Conservation (phyloP, 768 basidiomycete genomes). For the Stropharia rugosoannulata region DNA sequence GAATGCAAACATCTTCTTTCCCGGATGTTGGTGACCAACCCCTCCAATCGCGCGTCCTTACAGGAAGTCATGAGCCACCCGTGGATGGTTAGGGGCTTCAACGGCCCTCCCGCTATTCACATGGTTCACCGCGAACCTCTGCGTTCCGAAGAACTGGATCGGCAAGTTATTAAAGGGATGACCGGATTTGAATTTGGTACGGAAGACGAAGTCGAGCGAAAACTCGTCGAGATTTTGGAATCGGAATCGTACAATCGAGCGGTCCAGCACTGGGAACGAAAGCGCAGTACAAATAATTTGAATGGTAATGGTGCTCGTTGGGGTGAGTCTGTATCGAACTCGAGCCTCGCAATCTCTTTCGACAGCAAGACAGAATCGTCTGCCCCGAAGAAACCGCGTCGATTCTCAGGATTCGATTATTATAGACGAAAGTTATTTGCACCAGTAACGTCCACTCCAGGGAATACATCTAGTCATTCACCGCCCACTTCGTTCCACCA, state of each 20-base stretch:
- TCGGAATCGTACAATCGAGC: slow-evolving; percentile 76
- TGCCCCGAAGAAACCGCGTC: slow-evolving; percentile 60
- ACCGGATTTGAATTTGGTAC: slow-evolving; percentile 95
- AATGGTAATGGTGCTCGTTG: slow-evolving; percentile 40
- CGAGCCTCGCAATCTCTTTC: slow-evolving; percentile 68
- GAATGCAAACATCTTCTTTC: slow-evolving; percentile 95
- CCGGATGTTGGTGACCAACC: slow-evolving; percentile 95
- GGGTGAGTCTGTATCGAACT: slow-evolving; percentile 64
- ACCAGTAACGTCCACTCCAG: slow-evolving; percentile 48
- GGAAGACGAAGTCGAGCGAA: slow-evolving; percentile 80
- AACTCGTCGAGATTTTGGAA: slow-evolving; percentile 68
- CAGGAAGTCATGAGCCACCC: slow-evolving; percentile 85
- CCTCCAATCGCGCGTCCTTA: slow-evolving; percentile 78
- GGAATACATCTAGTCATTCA: slow-evolving; percentile 45
- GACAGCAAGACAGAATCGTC: slow-evolving; percentile 43
- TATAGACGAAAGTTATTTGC: slow-evolving; percentile 89
- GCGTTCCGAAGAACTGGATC: slow-evolving; percentile 85
- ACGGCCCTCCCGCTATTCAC: slow-evolving; percentile 77
- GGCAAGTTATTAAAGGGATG: slow-evolving; percentile 86
- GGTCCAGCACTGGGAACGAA: slow-evolving; percentile 78
- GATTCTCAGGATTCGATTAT: slow-evolving; percentile 96
- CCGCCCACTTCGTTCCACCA: slow-evolving; percentile 56
- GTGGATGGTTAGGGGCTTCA: slow-evolving; percentile 90
- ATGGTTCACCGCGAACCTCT: slow-evolving; percentile 89
- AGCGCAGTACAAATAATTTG: slow-evolving; percentile 39